A percentile compares a stretch with the other conserved stretches of the same genome.
These are phyloP conservation scores for Fusarium citri DNA, from an alignment of 2,329 filamentous ascomycete species.

Conservation along the genomic window DNA sequence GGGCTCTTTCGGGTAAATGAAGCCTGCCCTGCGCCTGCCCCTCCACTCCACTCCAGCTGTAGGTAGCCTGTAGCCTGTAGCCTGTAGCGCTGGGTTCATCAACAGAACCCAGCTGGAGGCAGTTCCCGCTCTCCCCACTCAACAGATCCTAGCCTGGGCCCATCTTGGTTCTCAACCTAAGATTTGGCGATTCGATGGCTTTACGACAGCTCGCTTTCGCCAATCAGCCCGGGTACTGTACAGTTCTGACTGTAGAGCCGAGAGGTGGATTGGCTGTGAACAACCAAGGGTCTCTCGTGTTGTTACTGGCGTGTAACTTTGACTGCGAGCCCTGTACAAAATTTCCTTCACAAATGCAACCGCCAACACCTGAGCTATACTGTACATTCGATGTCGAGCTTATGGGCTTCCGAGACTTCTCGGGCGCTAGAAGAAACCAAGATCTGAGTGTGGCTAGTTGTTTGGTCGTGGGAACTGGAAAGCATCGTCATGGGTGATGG, in stretches of 20 bases:
- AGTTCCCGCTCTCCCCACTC: neutral
- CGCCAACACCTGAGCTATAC: conserved; percentile 9
- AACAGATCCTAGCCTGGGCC: conserved; percentile 31
- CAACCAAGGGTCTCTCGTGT: neutral
- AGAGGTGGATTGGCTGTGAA: neutral
- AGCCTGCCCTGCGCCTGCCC: neutral
- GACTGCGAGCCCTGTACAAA: neutral
- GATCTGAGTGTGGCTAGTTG: conserved; percentile 11
- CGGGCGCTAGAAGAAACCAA: conserved; percentile 34
- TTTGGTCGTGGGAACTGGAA: neutral
- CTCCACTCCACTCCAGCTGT: neutral
- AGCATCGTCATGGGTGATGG: conserved; percentile 27
- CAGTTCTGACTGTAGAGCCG: neutral
- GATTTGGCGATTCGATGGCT: conserved; percentile 13
- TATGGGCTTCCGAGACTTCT: conserved; percentile 29
- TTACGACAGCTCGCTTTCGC: conserved; percentile 11
- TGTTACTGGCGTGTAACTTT: conserved; percentile 19
- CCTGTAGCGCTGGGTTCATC: neutral
- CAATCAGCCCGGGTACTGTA: neutral
- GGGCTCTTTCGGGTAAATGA: conserved; percentile 13
- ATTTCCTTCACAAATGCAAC: neutral
- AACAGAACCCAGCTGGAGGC: neutral
- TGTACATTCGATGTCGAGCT: conserved; percentile 1
- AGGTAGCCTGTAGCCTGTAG: neutral
- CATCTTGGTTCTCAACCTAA: neutral